These are phyloP conservation scores for Xylaria hypoxylon DNA, from an alignment of 2,329 filamentous ascomycete species.

Conservation along the genomic window DNA sequence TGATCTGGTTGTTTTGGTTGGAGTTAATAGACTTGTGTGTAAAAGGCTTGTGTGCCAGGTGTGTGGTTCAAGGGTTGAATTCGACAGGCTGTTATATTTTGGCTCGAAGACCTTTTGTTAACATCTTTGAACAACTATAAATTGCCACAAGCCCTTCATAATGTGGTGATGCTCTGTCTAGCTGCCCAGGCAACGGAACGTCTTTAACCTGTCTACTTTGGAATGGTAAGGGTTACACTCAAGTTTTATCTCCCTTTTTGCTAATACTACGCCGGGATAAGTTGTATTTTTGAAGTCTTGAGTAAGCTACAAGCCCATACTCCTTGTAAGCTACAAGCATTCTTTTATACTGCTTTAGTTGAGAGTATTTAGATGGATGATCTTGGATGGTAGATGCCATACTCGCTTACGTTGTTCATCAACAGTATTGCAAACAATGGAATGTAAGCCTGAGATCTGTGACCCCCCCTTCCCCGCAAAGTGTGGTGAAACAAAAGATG, in stretches of 20 bases:
- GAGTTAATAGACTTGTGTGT: neutral
- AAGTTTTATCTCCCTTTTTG: neutral
- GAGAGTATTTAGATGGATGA: neutral
- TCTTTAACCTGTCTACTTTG: neutral
- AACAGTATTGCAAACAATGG: neutral
- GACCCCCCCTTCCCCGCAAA: neutral
- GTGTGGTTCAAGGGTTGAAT: neutral
- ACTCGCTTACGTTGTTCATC: neutral
- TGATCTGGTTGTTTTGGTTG: neutral
- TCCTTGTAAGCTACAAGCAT: neutral
- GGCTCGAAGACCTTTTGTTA: constrained; percentile 1
- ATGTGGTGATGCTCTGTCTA: neutral
- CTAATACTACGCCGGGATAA: no score
- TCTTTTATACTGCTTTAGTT: neutral
- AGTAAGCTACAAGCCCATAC: neutral
- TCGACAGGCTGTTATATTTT: neutral
- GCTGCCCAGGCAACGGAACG: neutral
- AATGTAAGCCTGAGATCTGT: no score
- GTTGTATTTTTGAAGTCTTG: neutral
- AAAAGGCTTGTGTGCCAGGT: neutral
- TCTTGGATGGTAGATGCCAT: neutral
- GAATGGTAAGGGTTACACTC: neutral
- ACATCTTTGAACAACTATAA: neutral
- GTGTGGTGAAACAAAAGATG: neutral
- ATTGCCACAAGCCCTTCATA: neutral